Evolutionary conservation across 129 eudicot genomes (phyloP).

Genomic region (Scalesia atractyloides): DNA sequence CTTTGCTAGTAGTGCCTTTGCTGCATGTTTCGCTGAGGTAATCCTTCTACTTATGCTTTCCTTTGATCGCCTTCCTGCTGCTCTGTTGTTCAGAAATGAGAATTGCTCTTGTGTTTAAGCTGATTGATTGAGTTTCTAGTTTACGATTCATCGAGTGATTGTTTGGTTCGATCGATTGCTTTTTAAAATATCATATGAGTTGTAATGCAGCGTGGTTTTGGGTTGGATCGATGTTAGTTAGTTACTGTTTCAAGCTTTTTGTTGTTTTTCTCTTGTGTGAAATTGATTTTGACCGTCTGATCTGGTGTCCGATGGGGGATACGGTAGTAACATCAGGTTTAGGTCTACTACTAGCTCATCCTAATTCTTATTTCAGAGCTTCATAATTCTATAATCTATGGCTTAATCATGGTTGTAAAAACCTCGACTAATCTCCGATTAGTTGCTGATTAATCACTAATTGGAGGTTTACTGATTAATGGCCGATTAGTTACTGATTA

Average conservation of each 20-base stretch:
- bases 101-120: not conserved
- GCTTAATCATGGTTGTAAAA: too few relatives aligned
- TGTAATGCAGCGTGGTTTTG: slow-evolving; percentile 1
- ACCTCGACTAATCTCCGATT: too few relatives aligned
- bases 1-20: slow-evolving; percentile 80
- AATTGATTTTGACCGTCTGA: not conserved
- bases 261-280: not conserved
- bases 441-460: too few relatives aligned
- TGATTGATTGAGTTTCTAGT: not conserved
- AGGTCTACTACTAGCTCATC: too few relatives aligned
- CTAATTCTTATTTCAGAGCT: too few relatives aligned
- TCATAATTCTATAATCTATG: too few relatives aligned
- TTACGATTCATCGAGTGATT: not conserved
- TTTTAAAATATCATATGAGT: not conserved
- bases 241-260: not conserved
- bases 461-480: too few relatives aligned
- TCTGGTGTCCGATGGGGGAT: not conserved
- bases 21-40: slow-evolving; percentile 95
- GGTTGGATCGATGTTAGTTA: not conserved
- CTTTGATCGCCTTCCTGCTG: slow-evolving; percentile 1
- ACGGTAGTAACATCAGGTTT: too few relatives aligned
- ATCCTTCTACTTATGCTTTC: not conserved
- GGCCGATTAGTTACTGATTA: too few relatives aligned
- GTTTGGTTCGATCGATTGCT: slow-evolving; percentile 11
- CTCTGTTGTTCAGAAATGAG: not conserved